These are phyloP conservation scores for Ogataea minuta DNA, from an alignment of 805 yeast genomes.

Conservation along the genomic window DNA sequence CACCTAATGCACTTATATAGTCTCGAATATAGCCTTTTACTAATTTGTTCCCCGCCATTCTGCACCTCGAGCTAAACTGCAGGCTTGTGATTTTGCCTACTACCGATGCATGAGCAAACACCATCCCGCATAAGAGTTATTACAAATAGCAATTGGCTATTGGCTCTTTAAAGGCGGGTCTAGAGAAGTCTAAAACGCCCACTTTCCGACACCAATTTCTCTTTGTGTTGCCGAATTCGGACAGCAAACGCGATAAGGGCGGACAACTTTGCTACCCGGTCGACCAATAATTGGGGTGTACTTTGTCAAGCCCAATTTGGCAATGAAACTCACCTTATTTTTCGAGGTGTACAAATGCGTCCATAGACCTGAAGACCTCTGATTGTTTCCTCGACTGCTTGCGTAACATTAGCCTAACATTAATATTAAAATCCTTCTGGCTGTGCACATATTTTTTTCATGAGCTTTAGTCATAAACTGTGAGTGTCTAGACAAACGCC, in stretches of 20 bases:
- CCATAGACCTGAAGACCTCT: no score
- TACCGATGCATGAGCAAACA: background rate
- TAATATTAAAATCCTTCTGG: no score
- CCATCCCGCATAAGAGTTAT: conserved; percentile 2
- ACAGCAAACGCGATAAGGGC: conserved; percentile 3
- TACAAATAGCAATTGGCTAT: conserved; percentile 3
- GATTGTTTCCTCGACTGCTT: no score
- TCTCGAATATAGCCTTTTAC: conserved; percentile 1
- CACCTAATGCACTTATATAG: conserved; percentile 7
- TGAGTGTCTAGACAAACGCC: background rate
- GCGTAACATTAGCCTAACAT: no score
- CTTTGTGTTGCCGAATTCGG: conserved; percentile 6
- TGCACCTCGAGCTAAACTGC: background rate
- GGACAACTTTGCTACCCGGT: background rate
- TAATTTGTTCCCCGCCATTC: conserved; percentile 5
- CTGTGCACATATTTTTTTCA: conserved; percentile 6
- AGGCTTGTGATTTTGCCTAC: background rate
- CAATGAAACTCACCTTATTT: background rate
- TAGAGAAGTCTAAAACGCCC: background rate
- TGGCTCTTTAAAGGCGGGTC: conserved; percentile 1
- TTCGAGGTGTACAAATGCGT: background rate
- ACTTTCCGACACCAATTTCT: conserved; percentile 1
- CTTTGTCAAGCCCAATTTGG: conserved; percentile 5
- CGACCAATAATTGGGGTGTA: conserved; percentile 6
- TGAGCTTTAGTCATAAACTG: conserved; percentile 2